These are phyloP conservation scores for Colletotrichum gloeosporioides DNA, from an alignment of 2,329 filamentous ascomycete genomes.

Conservation along the genomic window DNA sequence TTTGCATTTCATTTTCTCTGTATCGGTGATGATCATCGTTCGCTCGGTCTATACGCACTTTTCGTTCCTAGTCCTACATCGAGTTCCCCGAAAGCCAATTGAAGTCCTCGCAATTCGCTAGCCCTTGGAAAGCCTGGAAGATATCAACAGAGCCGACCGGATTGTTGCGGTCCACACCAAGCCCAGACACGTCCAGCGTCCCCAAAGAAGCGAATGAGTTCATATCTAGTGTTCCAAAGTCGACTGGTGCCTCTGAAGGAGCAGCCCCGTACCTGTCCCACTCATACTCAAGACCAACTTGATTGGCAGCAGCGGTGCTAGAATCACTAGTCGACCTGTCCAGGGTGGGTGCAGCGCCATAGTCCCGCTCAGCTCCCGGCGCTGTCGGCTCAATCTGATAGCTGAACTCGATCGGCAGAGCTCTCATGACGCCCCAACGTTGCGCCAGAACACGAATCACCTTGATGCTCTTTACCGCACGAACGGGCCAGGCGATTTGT, in stretches of 20 bases:
- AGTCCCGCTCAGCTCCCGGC: neutral
- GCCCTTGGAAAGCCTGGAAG: neutral
- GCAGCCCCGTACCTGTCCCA: neutral
- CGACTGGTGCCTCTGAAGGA: neutral
- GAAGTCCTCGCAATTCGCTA: slow-evolving; percentile 6
- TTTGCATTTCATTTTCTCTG: neutral
- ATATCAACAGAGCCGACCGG: neutral
- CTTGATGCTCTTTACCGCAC: slow-evolving; percentile 1
- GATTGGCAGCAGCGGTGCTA: neutral
- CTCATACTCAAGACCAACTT: neutral
- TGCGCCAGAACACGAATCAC: slow-evolving; percentile 8
- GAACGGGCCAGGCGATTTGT: neutral
- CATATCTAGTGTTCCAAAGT: neutral
- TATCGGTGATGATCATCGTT: neutral
- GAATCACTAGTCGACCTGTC: neutral
- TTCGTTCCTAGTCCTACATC: neutral
- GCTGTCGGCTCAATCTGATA: neutral
- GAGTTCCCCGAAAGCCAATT: neutral
- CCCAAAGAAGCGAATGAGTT: neutral
- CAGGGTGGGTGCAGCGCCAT: neutral
- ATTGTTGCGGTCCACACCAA: neutral
- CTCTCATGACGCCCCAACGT: slow-evolving; percentile 12
- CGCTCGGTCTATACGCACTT: neutral
- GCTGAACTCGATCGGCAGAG: slow-evolving; percentile 1
- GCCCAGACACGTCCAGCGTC: neutral